Conservation (phyloP, 495 filamentous ascomycete genomes). For the Aspergillus nidulans region DNA sequence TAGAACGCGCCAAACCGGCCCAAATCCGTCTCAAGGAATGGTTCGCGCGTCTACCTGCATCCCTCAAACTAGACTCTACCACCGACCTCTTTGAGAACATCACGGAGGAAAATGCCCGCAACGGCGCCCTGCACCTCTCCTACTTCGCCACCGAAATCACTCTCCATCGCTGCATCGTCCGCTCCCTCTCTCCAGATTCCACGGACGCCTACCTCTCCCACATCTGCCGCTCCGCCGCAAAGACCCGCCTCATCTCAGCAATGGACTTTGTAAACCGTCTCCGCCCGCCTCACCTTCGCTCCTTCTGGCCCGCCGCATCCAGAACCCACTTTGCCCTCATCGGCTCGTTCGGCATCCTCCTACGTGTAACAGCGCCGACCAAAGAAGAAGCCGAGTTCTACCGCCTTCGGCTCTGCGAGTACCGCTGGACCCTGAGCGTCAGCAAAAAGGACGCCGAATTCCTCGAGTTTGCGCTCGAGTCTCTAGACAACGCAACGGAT, state of each 20-base stretch:
- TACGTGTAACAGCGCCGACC: conserved; percentile 82
- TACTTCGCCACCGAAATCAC: conserved; percentile 62
- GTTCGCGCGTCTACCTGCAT: conserved; percentile 50
- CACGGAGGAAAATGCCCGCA: conserved; percentile 37
- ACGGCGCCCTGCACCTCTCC: conserved; percentile 55
- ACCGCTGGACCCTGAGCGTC: conserved; percentile 89
- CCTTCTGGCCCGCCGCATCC: conserved; percentile 52
- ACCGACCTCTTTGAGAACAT: conserved; percentile 39
- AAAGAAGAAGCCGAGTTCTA: conserved; percentile 97
- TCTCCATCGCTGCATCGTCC: conserved; percentile 56
- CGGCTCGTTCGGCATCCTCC: conserved; percentile 57
- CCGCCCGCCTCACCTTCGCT: conserved; percentile 47
- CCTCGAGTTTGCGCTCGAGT: conserved; percentile 47
- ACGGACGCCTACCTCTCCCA: conserved; percentile 64
- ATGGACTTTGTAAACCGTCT: conserved; percentile 58
- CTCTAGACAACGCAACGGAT: conserved; percentile 41
- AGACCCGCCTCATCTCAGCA: conserved; percentile 52
- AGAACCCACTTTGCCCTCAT: conserved; percentile 53
- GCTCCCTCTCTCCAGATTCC: conserved; percentile 41
- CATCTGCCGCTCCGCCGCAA: conserved; percentile 85
- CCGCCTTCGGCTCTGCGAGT: conserved; percentile 76
- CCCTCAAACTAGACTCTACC: conserved; percentile 51
- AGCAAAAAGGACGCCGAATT: conserved; percentile 77
- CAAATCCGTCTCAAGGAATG: conserved; percentile 57
- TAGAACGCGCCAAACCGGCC: conserved; percentile 58